Base-by-base conservation (phyloP, 2,329 filamentous ascomycete species). In the Nemania diffusa region DNA sequence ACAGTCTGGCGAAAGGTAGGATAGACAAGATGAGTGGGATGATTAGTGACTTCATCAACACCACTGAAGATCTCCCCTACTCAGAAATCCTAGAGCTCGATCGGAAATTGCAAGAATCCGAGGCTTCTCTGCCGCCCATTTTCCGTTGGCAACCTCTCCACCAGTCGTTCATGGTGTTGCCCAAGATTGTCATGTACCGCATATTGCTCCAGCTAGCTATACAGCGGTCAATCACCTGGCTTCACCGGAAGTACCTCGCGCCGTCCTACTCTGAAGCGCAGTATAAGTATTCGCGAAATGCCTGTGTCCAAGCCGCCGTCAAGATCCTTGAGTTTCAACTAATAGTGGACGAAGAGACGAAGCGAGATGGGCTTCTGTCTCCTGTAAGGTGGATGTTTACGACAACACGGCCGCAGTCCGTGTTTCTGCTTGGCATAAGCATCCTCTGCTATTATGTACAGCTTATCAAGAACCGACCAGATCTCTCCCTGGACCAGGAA, bases 1-100 rank as follows among this genome's bases (percentile, higher is more conserved):
- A 84, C 68, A 79, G 86, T 70, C 85, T 86, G 65, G 81, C 82
- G 32, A 84, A 58, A 58, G 26, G 48, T 9, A 8, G 56, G 5
- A 17, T 58, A 5, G n/a, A 48, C 42, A 48, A 40, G 1, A 42
- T 58, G 5, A 42, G 56, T 4, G 29, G 27, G 20, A 48, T 48
- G 26, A 42, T 58, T 58, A 42, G 42, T 0, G 56, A 58, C n/a
- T 26, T 50, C n/a, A 3, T 40, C 42, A n/a, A 58, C 56, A 7
- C 42, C 48, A 42, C 42, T 42, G 17, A 26, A 20, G n/a, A 9
- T 50, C 56, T 48, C 56, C 34, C 56, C 11, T 58, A 58, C 7
- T 27, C 17, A n/a, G 24, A 48, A 42, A 48, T 58, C 27, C 9
- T 50, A 26, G 29, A 34, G 8, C 56, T 58, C 24, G 56, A 58